Evolutionary conservation across 495 filamentous ascomycete species (phyloP), one percentile per base, ranked within the genome.

Genomic region (Hypoxylon crocopeplum): DNA sequence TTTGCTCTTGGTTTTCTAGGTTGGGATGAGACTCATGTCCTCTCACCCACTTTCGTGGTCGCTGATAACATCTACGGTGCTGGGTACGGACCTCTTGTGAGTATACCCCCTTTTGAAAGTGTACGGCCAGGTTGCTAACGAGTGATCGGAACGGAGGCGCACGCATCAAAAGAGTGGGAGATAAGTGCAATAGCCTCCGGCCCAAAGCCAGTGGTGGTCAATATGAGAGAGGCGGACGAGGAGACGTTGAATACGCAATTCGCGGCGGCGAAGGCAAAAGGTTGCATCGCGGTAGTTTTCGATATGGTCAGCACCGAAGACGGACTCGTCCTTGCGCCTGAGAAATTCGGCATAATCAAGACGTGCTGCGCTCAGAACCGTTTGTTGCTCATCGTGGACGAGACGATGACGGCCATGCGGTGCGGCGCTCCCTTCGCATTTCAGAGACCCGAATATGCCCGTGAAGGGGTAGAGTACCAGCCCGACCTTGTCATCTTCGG

Each of bases 261-360:
- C 17, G 46, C 46, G 4, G 55, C 39, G 7, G 56, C 56, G 2
- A 60, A 60, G 20, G 22, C 15, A n/a, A 60, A 73, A 48, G 72
- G 72, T 3, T 66, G 63, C 15, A 72, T 75, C 46, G 71, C 69
- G 30, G 65, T 68, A 21, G 19, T 74, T 10, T 70, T 75, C 45
- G 68, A 72, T 52, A 62, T 65, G 57, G 60, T 67, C 25, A 56
- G 53, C 44, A 56, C 53, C 6, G 53, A 37, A 33, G 53, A 56
- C 19, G 53, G 53, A 7, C 53, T 56, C 17, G 53, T 56, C 12
- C 22, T 56, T 5, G 16, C 19, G 5, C 53, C 53, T 3, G 42
- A 56, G 34, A 37, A 40, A 27, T 56, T 56, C 33, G 33, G 53
- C 16, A 10, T 37, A 2, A 41, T 48, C 24, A 56, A 56, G 44